Conservation (phyloP, 768 basidiomycete species). For the Xerocomellus amylosporus region DNA sequence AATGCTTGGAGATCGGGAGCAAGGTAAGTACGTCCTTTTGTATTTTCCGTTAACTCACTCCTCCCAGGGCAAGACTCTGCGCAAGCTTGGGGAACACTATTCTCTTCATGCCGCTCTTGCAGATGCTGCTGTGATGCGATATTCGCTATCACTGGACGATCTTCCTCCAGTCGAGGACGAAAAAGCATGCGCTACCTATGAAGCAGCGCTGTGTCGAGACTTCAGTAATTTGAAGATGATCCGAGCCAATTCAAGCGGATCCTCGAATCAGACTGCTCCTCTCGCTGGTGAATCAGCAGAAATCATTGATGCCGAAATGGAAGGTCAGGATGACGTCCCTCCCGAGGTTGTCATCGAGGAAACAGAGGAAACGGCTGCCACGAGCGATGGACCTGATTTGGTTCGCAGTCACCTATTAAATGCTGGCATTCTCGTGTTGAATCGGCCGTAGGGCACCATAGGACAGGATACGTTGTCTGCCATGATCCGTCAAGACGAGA, state of each 20-base stretch:
- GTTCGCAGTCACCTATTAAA: conserved; percentile 14
- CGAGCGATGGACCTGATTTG: conserved; percentile 23
- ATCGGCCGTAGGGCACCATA: conserved; percentile 52
- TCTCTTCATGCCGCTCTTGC: conserved; percentile 45
- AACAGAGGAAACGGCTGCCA: conserved; percentile 8
- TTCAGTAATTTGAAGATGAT: conserved; percentile 37
- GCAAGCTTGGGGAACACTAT: conserved; percentile 50
- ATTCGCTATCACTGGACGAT: conserved; percentile 52
- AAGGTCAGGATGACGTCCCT: conserved; percentile 15
- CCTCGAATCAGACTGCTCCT: conserved; percentile 12
- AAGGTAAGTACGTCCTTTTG: conserved; percentile 26
- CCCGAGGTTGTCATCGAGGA: conserved; percentile 20
- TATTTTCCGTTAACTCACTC: conserved; percentile 10
- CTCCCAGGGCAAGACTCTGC: conserved; percentile 61
- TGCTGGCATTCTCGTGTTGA: conserved; percentile 2
- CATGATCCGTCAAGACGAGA: conserved; percentile 75
- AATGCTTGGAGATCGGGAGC: conserved; percentile 61
- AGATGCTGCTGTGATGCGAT: conserved; percentile 45
- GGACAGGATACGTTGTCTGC: conserved; percentile 68
- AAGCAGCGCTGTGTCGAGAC: conserved; percentile 56
- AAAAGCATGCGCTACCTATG: conserved; percentile 41
- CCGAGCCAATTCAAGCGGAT: conserved; percentile 18
- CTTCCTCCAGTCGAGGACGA: conserved; percentile 55
- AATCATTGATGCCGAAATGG: conserved; percentile 6
- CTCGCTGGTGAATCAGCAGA: conserved; percentile 11